Percentiles rank a stretch among this genome's conserved stretches.
phyloP scores from a whole-genome alignment of 441 rosid genomes.

The Mallotus japonicus region DNA sequence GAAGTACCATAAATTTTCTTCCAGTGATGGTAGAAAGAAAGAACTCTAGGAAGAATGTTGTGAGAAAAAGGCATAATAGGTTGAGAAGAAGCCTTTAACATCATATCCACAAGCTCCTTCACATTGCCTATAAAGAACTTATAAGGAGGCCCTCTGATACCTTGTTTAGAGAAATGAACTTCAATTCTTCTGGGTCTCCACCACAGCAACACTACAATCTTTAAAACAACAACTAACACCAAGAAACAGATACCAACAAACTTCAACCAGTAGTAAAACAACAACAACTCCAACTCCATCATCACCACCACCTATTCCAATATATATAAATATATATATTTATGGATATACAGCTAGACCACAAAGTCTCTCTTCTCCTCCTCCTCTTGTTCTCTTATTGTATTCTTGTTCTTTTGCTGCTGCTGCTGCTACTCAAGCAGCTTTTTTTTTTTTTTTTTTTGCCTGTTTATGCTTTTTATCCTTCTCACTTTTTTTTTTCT shows the following conservation, averaged over 20 bases:
- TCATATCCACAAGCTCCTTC: conserved; percentile 84
- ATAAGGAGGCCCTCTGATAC: conserved; percentile 95
- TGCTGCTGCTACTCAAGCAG: conserved; percentile 34
- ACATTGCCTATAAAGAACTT: conserved; percentile 90
- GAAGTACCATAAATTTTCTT: conserved; percentile 80
- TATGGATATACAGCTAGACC: not conserved
- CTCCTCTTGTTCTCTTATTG: not conserved
- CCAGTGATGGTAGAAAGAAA: conserved; percentile 95
- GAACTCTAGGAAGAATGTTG: conserved; percentile 92
- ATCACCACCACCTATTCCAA: too few relatives aligned
- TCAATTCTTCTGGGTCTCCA: conserved; percentile 90
- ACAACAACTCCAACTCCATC: conserved; percentile 1
- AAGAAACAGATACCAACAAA: conserved; percentile 31
- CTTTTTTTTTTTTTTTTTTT: conserved; percentile 19
- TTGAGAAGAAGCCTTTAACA: conserved; percentile 86
- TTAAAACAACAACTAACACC: conserved; percentile 23
- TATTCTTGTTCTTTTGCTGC: conserved; percentile 2
- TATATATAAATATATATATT: not conserved
- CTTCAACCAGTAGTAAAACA: conserved; percentile 29
- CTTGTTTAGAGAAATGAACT: conserved; percentile 89
- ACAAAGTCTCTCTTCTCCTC: not conserved
- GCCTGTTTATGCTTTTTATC: conserved; percentile 14
- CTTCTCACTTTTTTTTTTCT: not conserved
- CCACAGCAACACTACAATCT: conserved; percentile 60
- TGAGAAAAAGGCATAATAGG: conserved; percentile 83